Percentiles rank a stretch among this genome's conserved stretches.
These are phyloP conservation scores for Scheffersomyces lignosus DNA, from an alignment of 805 yeast species.

Conservation along the genomic window DNA sequence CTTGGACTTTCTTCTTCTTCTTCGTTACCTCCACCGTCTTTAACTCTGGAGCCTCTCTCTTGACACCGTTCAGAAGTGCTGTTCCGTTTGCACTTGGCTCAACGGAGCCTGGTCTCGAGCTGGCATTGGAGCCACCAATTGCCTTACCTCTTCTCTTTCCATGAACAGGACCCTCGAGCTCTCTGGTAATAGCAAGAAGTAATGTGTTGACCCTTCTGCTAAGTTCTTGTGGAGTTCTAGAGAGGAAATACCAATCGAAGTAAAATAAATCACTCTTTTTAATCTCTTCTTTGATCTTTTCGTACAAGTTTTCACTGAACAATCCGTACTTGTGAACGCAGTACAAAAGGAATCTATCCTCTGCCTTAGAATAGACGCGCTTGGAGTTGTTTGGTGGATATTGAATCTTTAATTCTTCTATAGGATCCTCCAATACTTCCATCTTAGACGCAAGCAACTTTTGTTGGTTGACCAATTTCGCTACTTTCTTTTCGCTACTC, in stretches of 20 bases:
- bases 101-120: conserved; percentile 34
- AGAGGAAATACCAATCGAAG: conserved; percentile 72
- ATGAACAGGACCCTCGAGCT: conserved; percentile 61
- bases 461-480: conserved; percentile 55
- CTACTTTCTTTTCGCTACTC: conserved; percentile 66
- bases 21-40: background rate
- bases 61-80: background rate
- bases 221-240: conserved; percentile 71
- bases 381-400: conserved; percentile 86
- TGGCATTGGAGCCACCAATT: conserved; percentile 18
- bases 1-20: conserved; percentile 2
- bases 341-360: conserved; percentile 65
- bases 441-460: conserved; percentile 54
- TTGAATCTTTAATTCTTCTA: conserved; percentile 61
- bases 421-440: conserved; percentile 54
- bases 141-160: conserved; percentile 26
- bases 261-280: conserved; percentile 57
- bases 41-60: no score
- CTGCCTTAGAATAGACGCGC: conserved; percentile 64
- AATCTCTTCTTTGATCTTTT: conserved; percentile 66
- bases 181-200: conserved; percentile 66
- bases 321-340: conserved; percentile 68
- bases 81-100: conserved; percentile 25
- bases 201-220: conserved; percentile 70
- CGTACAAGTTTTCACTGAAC: conserved; percentile 56